Evolutionary conservation across 2,329 filamentous ascomycete genomes (phyloP).

Genomic region (Mycogone perniciosa): DNA sequence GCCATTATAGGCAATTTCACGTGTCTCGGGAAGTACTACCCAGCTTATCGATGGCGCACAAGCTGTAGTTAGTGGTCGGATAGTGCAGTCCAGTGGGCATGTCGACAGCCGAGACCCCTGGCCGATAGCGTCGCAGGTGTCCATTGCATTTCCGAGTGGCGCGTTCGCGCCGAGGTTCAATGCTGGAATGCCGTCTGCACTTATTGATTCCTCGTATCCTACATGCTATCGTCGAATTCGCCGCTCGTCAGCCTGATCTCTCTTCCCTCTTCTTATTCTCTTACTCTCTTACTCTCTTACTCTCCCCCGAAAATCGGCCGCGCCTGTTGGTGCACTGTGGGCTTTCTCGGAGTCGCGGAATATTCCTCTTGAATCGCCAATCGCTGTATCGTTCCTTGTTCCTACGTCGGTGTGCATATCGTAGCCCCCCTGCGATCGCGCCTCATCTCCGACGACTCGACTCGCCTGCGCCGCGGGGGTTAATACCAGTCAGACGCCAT

Average conservation of each 20-base stretch:
- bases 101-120: conserved; percentile 11
- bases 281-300: too few species aligned
- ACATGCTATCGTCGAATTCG: too few species aligned
- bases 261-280: too few species aligned
- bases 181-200: neutral
- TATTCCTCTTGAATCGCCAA: too few species aligned
- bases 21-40: conserved; percentile 10
- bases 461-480: neutral
- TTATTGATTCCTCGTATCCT: neutral
- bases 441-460: neutral
- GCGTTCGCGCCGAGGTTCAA: conserved; percentile 14
- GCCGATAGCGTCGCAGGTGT: conserved; percentile 3
- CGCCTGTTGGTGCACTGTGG: too few species aligned
- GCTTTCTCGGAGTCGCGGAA: too few species aligned
- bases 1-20: conserved; percentile 1
- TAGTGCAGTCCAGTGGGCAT: conserved; percentile 1
- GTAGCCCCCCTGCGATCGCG: neutral
- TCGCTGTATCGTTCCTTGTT: too few species aligned
- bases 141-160: conserved; percentile 3
- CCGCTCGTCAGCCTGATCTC: too few species aligned
- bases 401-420: too few species aligned
- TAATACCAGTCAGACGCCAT: conserved; percentile 2
- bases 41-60: conserved; percentile 4
- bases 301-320: too few species aligned
- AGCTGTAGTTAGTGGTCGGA: neutral